Evolutionary conservation across 805 yeast genomes (phyloP), one percentile per base, ranked within the genome.

Genomic region (Wickerhamomyces bisporus): DNA sequence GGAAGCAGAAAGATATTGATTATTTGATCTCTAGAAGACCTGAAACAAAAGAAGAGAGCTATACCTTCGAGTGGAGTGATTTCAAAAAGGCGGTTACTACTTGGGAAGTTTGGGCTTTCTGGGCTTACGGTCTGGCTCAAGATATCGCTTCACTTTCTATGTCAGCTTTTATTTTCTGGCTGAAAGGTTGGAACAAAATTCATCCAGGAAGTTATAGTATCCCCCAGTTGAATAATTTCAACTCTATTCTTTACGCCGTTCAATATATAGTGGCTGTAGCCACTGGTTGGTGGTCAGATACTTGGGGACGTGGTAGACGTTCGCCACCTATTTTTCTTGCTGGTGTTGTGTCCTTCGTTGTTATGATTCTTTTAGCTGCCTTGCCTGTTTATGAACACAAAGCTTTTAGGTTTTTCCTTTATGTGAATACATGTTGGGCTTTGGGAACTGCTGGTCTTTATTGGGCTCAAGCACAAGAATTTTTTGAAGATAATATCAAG

Each of bases 131-230:
- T 6, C 6, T 29, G 6, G 6, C 21, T 6, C 21, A 17, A 29
- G 32, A 15, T 16, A 12, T 29, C 7, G 18, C 19, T 7, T 17
- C 18, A 14, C 6, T 12, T 10, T 6, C 32, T 13, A 16, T 17
- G 18, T 7, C 13, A 15, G 12, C 32, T 15, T 11, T 29, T 15
- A 9, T 15, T 15, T 29, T 29, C 15, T 29, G 12, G 13, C 12
- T 29, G 13, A 29, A 29, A 16, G 32, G 32, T 29, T 29, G 32
- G 32, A 29, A 29, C 15, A 29, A 29, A 19, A 29, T 29, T 7
- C 10, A 29, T 15, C 18, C 18, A 7, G 32, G 32, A 11, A 15
- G 17, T 16, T 29, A 29, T 29, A 29, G 17, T 11, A 19, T 17
- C 15, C n/a, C 18, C 9, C 32, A 29, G 32, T 12, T 29, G 12